Evolutionary conservation across 805 yeast genomes (phyloP).

Genomic region (Pichia paraexigua): DNA sequence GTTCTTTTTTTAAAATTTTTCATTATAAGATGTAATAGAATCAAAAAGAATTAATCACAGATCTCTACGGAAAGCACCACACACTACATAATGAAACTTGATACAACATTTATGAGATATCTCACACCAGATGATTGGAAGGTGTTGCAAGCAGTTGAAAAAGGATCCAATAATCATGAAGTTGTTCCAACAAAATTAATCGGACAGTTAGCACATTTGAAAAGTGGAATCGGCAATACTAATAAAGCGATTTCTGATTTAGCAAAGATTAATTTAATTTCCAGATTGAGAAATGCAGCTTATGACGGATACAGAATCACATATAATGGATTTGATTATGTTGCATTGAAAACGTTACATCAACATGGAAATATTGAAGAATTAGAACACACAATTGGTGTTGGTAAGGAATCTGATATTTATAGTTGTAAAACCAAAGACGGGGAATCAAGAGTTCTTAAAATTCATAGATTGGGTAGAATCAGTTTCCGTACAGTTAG

Average conservation of each 20-base stretch:
- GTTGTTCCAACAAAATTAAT: constrained; percentile 87
- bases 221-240: constrained; percentile 61
- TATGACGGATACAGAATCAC: constrained; percentile 92
- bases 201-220: constrained; percentile 68
- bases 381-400: constrained; percentile 84
- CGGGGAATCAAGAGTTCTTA: constrained; percentile 64
- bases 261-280: constrained; percentile 75
- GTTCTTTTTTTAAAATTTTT: neutral
- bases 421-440: constrained; percentile 65
- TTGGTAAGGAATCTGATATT: constrained; percentile 96
- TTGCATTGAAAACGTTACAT: constrained; percentile 80
- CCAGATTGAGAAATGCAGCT: constrained; percentile 78
- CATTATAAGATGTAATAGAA: neutral
- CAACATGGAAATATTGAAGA: constrained; percentile 67
- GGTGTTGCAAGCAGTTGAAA: constrained; percentile 81
- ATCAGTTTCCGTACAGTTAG: constrained; percentile 89
- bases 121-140: constrained; percentile 85
- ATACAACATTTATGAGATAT: constrained; percentile 89
- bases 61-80: neutral
- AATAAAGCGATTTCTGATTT: constrained; percentile 73
- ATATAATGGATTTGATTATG: constrained; percentile 84
- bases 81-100: constrained; percentile 64
- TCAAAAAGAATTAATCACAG: neutral
- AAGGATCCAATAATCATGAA: constrained; percentile 89
- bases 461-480: constrained; percentile 90